These are phyloP conservation scores for Arabis hirsuta DNA, from an alignment of 345 rosid genomes.

Conservation along the genomic window DNA sequence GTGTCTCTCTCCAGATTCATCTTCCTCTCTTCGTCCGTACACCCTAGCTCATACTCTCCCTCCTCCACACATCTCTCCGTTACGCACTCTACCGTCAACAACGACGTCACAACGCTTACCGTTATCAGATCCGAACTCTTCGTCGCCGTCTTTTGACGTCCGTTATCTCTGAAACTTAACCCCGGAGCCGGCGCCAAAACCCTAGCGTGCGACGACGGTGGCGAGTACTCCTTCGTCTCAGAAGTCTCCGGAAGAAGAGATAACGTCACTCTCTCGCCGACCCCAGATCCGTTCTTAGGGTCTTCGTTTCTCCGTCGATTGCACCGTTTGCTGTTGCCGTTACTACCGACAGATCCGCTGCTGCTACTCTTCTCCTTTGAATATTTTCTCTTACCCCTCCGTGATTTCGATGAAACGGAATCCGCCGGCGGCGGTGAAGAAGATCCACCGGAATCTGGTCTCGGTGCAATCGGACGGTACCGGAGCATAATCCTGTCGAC, in stretches of 20 bases:
- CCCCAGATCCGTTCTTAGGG: constrained; percentile 36
- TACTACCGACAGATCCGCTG: constrained; percentile 38
- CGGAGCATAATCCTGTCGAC: constrained; percentile 76
- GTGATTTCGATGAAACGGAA: constrained; percentile 45
- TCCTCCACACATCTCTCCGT: constrained; percentile 57
- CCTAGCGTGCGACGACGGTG: not conserved
- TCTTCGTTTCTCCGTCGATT: constrained; percentile 37
- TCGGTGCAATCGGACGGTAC: constrained; percentile 88
- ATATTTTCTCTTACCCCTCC: constrained; percentile 45
- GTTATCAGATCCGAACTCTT: constrained; percentile 16
- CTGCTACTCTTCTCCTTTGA: constrained; percentile 45
- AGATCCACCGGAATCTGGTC: constrained; percentile 49
- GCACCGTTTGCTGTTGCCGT: constrained; percentile 36
- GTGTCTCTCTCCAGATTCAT: constrained; percentile 59
- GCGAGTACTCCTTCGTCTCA: constrained; percentile 36
- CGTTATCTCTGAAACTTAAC: constrained; percentile 47
- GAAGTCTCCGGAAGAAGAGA: constrained; percentile 73
- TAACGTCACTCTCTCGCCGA: constrained; percentile 48
- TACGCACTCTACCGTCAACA: constrained; percentile 69
- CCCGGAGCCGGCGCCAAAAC: constrained; percentile 38
- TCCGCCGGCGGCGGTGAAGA: constrained; percentile 37
- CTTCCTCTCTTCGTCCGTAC: constrained; percentile 61
- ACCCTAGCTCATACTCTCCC: constrained; percentile 49
- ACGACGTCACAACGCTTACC: constrained; percentile 43
- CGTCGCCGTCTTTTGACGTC: constrained; percentile 33